These are phyloP conservation scores for Tylopilus plumbeoviolaceoides DNA, from an alignment of 768 basidiomycete species.

Conservation along the genomic window DNA sequence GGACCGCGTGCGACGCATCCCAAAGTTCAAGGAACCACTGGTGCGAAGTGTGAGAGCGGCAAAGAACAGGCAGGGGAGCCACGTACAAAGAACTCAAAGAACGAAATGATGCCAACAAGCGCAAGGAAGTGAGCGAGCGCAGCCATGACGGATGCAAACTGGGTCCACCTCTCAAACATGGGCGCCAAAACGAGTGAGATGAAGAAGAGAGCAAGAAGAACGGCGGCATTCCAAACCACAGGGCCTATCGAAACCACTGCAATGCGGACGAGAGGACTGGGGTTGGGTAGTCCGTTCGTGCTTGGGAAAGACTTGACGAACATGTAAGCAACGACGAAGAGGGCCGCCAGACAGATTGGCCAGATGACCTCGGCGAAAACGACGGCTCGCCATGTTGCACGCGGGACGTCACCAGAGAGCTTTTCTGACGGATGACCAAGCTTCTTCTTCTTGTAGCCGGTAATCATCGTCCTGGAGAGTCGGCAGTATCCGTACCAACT, in stretches of 20 bases:
- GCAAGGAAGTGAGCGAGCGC: constrained; percentile 79
- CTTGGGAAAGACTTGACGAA: constrained; percentile 90
- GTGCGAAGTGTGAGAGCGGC: constrained; percentile 12
- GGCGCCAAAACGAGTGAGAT: constrained; percentile 91
- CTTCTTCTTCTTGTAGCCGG: constrained; percentile 99
- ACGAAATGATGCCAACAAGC: constrained; percentile 77
- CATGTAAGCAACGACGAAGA: constrained; percentile 86
- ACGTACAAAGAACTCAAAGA: constrained; percentile 96
- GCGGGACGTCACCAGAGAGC: constrained; percentile 88
- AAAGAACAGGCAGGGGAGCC: constrained; percentile 26
- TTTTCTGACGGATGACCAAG: constrained; percentile 98
- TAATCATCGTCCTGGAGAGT: constrained; percentile 94
- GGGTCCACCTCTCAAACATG: constrained; percentile 77
- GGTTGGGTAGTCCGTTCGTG: constrained; percentile 52
- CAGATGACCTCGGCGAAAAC: constrained; percentile 79
- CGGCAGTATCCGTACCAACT: constrained; percentile 99
- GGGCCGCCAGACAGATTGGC: constrained; percentile 68
- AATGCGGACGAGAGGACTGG: constrained; percentile 89
- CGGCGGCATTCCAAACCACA: constrained; percentile 89
- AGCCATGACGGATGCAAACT: constrained; percentile 93
- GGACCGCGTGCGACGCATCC: constrained; percentile 95
- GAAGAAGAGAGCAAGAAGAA: constrained; percentile 84
- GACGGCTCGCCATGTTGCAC: constrained; percentile 83
- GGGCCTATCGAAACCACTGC: constrained; percentile 87
- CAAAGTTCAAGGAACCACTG: constrained; percentile 97